Conservation (phyloP, 257 asterid genomes). For the Euphrasia confusa region DNA sequence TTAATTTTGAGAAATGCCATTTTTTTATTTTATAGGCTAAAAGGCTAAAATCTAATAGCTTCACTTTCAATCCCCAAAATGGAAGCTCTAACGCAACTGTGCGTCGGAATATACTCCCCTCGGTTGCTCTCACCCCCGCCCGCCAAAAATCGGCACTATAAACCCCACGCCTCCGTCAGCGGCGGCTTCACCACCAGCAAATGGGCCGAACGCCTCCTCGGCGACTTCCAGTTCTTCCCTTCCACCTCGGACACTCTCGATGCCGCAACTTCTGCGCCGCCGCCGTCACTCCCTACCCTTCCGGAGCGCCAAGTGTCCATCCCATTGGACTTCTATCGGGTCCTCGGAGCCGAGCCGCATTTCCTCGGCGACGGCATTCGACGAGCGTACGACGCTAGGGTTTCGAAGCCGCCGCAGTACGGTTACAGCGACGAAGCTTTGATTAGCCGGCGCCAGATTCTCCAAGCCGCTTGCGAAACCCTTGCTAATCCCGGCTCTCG, state of each 20-base stretch:
- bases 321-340: conserved; percentile 80
- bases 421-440: conserved; percentile 85
- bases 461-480: conserved; percentile 94
- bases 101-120: conserved; percentile 43
- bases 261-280: conserved; percentile 31
- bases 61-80: conserved; percentile 25
- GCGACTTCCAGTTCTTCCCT: conserved; percentile 94
- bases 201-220: conserved; percentile 98
- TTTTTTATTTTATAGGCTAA: background rate
- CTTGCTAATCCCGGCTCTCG: conserved; percentile 65
- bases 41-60: too few relatives aligned
- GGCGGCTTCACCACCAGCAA: conserved; percentile 64
- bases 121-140: conserved; percentile 42
- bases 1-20: too few relatives aligned
- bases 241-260: conserved; percentile 47
- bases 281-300: conserved; percentile 51
- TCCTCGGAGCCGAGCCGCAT: conserved; percentile 88
- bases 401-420: conserved; percentile 78
- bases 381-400: conserved; percentile 80
- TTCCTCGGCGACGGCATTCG: conserved; percentile 93
- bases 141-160: conserved; percentile 33
- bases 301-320: conserved; percentile 68
- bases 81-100: conserved; percentile 53
- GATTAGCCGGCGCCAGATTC: conserved; percentile 79
- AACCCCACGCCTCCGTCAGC: conserved; percentile 53